Base-by-base conservation (phyloP, 805 yeast species). In the Metschnikowia dekortorum region DNA sequence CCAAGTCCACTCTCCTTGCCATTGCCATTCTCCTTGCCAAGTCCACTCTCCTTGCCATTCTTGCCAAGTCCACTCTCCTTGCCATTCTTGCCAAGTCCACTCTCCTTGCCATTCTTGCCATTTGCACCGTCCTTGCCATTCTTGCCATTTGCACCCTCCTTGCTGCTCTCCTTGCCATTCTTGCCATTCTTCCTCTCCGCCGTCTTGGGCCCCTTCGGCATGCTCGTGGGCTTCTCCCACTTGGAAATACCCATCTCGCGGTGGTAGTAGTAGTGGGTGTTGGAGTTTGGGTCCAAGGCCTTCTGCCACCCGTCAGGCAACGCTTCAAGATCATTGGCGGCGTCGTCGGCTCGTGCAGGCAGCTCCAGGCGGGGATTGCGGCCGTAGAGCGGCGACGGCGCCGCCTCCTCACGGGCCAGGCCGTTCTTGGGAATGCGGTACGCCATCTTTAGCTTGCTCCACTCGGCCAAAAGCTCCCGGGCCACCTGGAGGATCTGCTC, bases 381-480 rank as follows among this genome's bases (percentile, higher is more conserved):
- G 10, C 53, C 57, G 30, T 41, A 52, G 18, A 39, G 48, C 6
- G 58, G 60, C 14, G 59, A 52, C 14, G 49, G 39, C 18, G 36
- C 30, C 14, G 33, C 18, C 3, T 55, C 57, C 14, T 41, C 52
- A 2, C 47, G 35, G 22, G 47, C 41, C 8, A 48, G 54, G 30
- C 33, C 68, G 37, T 75, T 76, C 58, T 91, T 84, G 1, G 95
- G 91, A 46, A 92, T 91, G 41, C 94, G 79, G 62, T 85, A 87
- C n/a, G 90, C 91, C 79, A 88, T 82, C 62, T 86, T 84, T 52
- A 88, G 78, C 28, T 71, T 70, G 41, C 83, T 72, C 97, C 97
- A 92, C 49, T 75, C 84, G 0, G 75, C 71, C 29, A 88, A 59
- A 36, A 92, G 67, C 6, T 65, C 64, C 2, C 64, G 51, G 3